Conservation (phyloP, 1,284 basidiomycete genomes). For the Naganishia cerealis region DNA sequence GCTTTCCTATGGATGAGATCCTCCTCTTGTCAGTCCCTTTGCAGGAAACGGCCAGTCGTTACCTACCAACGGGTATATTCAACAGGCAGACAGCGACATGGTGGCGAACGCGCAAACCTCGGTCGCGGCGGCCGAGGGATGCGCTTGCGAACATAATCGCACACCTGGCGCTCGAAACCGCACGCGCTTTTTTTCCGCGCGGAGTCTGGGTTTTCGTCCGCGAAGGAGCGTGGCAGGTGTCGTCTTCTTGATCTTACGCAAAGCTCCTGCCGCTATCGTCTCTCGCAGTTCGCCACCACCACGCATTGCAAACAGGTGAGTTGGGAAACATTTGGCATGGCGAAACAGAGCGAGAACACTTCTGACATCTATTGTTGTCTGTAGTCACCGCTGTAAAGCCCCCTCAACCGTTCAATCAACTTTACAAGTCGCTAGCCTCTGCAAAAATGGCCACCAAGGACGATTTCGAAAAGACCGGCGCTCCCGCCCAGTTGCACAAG, state of each 20-base stretch:
- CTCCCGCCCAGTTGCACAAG: conserved; percentile 94
- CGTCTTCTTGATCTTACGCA: background rate
- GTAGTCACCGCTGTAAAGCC: conserved; percentile 36
- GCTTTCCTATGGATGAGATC: no score
- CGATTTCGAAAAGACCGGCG: conserved; percentile 91
- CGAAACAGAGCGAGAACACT: background rate
- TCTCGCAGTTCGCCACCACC: background rate
- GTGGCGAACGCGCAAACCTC: conserved; percentile 1
- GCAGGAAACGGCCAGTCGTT: no score
- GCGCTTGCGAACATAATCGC: background rate
- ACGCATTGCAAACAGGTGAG: conserved; percentile 26
- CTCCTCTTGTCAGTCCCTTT: no score
- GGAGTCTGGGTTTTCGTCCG: background rate
- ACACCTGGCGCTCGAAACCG: background rate
- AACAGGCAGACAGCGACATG: background rate
- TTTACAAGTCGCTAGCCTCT: conserved; percentile 35
- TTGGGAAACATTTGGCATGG: background rate
- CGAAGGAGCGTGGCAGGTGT: background rate
- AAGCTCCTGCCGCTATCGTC: background rate
- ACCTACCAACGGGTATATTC: no score
- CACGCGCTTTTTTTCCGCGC: background rate
- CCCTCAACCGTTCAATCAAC: conserved; percentile 10
- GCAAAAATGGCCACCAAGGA: conserved; percentile 91
- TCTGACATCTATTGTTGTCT: background rate
- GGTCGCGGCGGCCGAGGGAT: background rate